Percentiles rank a stretch among this genome's conserved stretches.
Evolutionary conservation across 2,329 filamentous ascomycete species (phyloP).

Genomic region (Lecanoromycetidae sp.): DNA sequence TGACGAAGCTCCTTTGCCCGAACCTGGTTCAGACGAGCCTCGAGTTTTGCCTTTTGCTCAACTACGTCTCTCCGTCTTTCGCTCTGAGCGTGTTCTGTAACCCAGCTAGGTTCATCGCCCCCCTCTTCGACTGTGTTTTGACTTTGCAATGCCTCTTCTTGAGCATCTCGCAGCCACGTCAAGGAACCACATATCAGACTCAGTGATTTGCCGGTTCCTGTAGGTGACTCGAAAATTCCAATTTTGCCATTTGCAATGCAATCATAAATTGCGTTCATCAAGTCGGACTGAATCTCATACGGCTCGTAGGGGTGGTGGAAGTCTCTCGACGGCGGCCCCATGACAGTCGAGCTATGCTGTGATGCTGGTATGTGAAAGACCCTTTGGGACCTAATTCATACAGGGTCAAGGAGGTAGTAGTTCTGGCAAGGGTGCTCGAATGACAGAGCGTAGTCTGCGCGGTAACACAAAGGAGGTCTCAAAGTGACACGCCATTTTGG

Average conservation of each 20-base stretch:
- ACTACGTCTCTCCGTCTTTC: slow-evolving; percentile 56
- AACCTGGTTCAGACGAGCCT: slow-evolving; percentile 55
- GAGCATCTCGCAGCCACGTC: slow-evolving; percentile 82
- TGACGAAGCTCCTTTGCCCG: slow-evolving; percentile 50
- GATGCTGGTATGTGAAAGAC: no score
- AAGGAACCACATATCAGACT: slow-evolving; percentile 81
- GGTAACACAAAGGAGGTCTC: no score
- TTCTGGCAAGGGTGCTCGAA: no score
- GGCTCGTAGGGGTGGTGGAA: slow-evolving; percentile 83
- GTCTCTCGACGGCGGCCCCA: slow-evolving; percentile 29
- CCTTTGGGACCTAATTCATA: no score
- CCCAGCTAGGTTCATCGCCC: slow-evolving; percentile 71
- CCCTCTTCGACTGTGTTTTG: slow-evolving; percentile 22
- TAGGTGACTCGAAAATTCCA: slow-evolving; percentile 87
- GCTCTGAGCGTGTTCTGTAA: slow-evolving; percentile 61
- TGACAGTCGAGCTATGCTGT: no score
- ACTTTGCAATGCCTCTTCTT: slow-evolving; percentile 34
- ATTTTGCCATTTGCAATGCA: slow-evolving; percentile 70
- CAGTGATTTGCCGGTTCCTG: slow-evolving; percentile 78
- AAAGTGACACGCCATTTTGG: no score
- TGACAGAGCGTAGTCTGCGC: no score
- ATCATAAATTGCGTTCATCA: slow-evolving; percentile 73
- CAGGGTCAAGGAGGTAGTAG: neutral
- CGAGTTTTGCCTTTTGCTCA: slow-evolving; percentile 57
- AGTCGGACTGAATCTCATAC: slow-evolving; percentile 75